Evolutionary conservation across 805 yeast species (phyloP), one percentile per base, ranked within the genome.

Genomic region (Saccharomyces mikatae): DNA sequence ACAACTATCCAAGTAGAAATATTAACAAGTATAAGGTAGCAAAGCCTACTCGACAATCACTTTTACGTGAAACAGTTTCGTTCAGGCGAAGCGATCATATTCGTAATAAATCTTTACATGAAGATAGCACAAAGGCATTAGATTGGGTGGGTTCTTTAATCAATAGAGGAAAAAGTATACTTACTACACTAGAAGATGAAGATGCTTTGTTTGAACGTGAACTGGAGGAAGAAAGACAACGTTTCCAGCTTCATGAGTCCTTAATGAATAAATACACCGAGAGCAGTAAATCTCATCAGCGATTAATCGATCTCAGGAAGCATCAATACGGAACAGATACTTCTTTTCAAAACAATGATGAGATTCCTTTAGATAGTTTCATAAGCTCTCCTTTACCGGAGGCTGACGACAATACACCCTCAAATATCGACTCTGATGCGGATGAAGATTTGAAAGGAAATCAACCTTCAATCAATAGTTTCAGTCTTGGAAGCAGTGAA

Each of bases 251-350:
- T 6, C 56, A 50, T 29, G 56, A 56, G 13, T 36, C 44, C 17
- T 36, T 36, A 21, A n/a, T 36, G 22, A 17, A 36, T 8, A 36
- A n/a, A 4, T 36, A 36, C 24, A 36, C 44, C 4, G 44, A 22
- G 3, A 17, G 22, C 4, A 17, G 24, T 36, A 36, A 36, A 36
- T 8, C 24, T 6, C 44, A 36, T 21, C 44, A 36, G 9, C 44
- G 44, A 36, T 11, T 36, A 17, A 4, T 36, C 11, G 44, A 36
- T 36, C 44, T 36, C 44, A 36, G 17, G 44, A 36, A 36, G 44
- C 17, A 22, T 3, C 44, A 49, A 4, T 54, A 56, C 48, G 64
- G 61, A 6, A 58, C 61, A 3, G 63, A 62, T 49, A 62, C 62
- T 6, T 60, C 65, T 2, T 60, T 56, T 46, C 58, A 57, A 47